Base-by-base conservation (phyloP, 2,329 filamentous ascomycete species). In the Rhexocercosporidium sp. region DNA sequence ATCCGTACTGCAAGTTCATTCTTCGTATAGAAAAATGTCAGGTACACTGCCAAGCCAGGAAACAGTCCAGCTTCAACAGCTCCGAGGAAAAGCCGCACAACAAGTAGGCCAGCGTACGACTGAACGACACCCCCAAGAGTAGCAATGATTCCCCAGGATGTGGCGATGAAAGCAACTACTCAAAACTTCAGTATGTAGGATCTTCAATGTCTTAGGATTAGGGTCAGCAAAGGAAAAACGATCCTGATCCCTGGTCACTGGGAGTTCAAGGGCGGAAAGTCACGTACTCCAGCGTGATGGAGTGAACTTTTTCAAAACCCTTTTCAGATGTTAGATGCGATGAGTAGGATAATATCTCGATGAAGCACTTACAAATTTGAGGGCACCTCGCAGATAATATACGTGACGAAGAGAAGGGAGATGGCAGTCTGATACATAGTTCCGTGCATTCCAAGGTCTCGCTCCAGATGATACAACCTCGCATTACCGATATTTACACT, bases 21-120 rank as follows among this genome's bases (percentile, higher is more conserved):
- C 69, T 87, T 88, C 22, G 83, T 86, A 75, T 90, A 91, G 77
- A 89, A 90, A 66, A 89, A 82, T 0, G 88, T 89, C 18, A 91
- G 79, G 66, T 90, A 90, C 29, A 85, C 76, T 0, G 84, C 83
- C 71, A 83, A 80, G 1, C 87, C 86, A 0, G 87, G 87, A 65
- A 89, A 89, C 0, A 89, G 78, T 0, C 86, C 87, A 4, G 84
- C 86, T 77, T 89, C 87, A 16, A 88, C 81, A 3, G 84, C 76
- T 1, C 87, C 87, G 0, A 90, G 81, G 1, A 89, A 76, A 0
- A 89, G 73, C 14, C 87, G 83, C 64, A 84, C 86, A 18, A 81
- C 85, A 12, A 88, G 79, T 22, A 89, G 74, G 0, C 82, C 83
- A 12, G 78, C 82, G 71, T 84, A 88, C 68, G 77, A 85, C 54